Evolutionary conservation across 2,329 filamentous ascomycete species (phyloP).

Genomic region (Myriangium duriaei): DNA sequence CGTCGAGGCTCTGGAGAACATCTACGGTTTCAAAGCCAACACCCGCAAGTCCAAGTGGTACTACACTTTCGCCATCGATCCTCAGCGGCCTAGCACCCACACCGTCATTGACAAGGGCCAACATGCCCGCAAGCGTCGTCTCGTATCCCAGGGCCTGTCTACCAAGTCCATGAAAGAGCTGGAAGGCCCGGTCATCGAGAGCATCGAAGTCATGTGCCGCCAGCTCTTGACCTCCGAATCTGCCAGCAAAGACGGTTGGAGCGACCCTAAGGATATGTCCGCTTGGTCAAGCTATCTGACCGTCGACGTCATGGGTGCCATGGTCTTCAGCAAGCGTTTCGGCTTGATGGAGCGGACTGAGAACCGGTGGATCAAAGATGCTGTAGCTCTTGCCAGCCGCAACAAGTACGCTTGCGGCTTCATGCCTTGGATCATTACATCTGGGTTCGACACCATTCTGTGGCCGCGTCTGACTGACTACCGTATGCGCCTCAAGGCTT

Average conservation of each 20-base stretch:
- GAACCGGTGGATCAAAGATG: conserved; percentile 8
- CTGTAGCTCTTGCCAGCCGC: conserved; percentile 2
- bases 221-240: conserved; percentile 20
- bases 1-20: conserved; percentile 46
- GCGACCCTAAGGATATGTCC: conserved; percentile 30
- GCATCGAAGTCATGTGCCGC: conserved; percentile 29
- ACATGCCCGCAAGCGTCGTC: conserved; percentile 35
- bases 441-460: conserved; percentile 8
- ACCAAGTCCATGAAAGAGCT: conserved; percentile 33
- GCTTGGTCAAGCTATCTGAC: conserved; percentile 29
- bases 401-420: conserved; percentile 10
- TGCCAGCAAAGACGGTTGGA: conserved; percentile 26
- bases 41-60: conserved; percentile 39
- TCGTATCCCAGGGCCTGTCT: conserved; percentile 35
- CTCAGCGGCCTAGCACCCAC: conserved; percentile 31
- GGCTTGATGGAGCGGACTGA: conserved; percentile 6
- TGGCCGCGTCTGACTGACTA: conserved; percentile 4
- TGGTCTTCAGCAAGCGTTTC: conserved; percentile 10
- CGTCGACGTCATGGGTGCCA: conserved; percentile 26
- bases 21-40: conserved; percentile 37
- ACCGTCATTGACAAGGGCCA: conserved; percentile 32
- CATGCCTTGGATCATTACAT: conserved; percentile 8
- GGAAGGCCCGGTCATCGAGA: conserved; percentile 33
- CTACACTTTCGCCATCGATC: conserved; percentile 32
- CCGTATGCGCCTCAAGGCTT: conserved; percentile 8